A percentile compares a stretch with the other conserved stretches of the same genome.
Evolutionary conservation across 495 filamentous ascomycete species (phyloP).

Genomic region (Recurvomyces mirabilis): DNA sequence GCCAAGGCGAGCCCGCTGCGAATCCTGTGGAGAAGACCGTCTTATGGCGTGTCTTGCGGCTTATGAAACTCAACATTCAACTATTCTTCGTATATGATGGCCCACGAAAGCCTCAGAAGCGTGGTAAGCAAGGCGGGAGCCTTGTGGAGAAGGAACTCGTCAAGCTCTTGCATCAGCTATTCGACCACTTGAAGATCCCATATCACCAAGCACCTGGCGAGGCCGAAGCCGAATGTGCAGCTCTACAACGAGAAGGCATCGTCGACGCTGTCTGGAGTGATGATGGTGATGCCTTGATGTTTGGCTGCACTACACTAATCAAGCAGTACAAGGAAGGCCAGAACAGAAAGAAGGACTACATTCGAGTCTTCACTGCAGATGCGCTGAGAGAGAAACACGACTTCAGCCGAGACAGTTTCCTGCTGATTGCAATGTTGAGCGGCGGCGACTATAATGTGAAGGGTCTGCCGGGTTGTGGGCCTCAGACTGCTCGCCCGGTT

Average conservation of each 20-base stretch:
- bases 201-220: constrained; percentile 23
- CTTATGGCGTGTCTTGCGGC: constrained; percentile 18
- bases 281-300: constrained; percentile 25
- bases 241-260: constrained; percentile 17
- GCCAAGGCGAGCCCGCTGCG: constrained; percentile 20
- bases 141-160: constrained; percentile 17
- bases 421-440: constrained; percentile 21
- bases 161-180: constrained; percentile 12
- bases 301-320: constrained; percentile 23
- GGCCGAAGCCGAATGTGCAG: constrained; percentile 26
- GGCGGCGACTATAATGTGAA: constrained; percentile 24
- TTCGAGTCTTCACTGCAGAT: constrained; percentile 14
- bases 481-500: constrained; percentile 5
- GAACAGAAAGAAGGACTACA: constrained; percentile 9
- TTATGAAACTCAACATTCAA: constrained; percentile 24
- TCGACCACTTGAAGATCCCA: constrained; percentile 14
- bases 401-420: constrained; percentile 18
- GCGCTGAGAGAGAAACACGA: constrained; percentile 7
- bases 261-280: constrained; percentile 27
- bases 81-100: constrained; percentile 26
- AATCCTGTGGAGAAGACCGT: constrained; percentile 26
- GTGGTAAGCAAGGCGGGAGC: constrained; percentile 7
- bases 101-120: constrained; percentile 20
- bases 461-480: constrained; percentile 23
- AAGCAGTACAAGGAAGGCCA: constrained; percentile 18